Base-by-base conservation (phyloP, 805 yeast species). In the Saccharomycopsis synnaedendra region DNA sequence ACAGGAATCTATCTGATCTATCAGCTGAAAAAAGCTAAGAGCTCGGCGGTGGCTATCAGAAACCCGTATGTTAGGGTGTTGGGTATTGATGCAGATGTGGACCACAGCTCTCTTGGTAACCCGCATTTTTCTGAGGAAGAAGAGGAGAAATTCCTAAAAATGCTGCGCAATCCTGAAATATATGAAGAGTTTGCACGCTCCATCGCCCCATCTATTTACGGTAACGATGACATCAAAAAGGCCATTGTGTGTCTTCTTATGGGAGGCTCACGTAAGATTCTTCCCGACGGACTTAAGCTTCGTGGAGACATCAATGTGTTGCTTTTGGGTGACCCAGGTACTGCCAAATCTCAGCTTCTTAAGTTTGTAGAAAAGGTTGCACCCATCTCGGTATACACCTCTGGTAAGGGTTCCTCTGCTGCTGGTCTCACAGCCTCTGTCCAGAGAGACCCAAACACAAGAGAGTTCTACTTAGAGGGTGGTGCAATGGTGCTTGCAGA, bases 401-500 rank as follows among this genome's bases (percentile, higher is more conserved):
- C 97, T 0, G 99, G 99, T 69, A 93, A 93, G 61, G 99, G 99
- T 59, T 90, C 98, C 0, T 90, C 97, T 7, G 99, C 99, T 2
- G 99, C 97, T 2, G 99, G 99, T 79, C 75, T 93, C 65, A 93
- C 99, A 1, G 98, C 98, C 0, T 83, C 95, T 11, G 97, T 93
- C 19, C 98, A 90, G 67, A 75, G 96, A 62, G 97, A 93, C 63
- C 73, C 86, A 1, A 70, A 72, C 29, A 85, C 96, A 0, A 71
- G 96, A 54, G 98, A 93, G 57, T 93, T 90, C 63, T 90, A 85
- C 63, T 70, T 93, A 46, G 99, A 93, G 74, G 98, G 99, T 51
- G 99, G 99, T 66, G 99, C 99, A 5, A 89, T 93, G 97, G 98
- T 93, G n/a, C 70, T 93, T 44, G 98, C 99, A 0, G 98, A 93